These are phyloP conservation scores for Phanerodontia chrysosporium DNA, from an alignment of 768 basidiomycete species.

Conservation along the genomic window DNA sequence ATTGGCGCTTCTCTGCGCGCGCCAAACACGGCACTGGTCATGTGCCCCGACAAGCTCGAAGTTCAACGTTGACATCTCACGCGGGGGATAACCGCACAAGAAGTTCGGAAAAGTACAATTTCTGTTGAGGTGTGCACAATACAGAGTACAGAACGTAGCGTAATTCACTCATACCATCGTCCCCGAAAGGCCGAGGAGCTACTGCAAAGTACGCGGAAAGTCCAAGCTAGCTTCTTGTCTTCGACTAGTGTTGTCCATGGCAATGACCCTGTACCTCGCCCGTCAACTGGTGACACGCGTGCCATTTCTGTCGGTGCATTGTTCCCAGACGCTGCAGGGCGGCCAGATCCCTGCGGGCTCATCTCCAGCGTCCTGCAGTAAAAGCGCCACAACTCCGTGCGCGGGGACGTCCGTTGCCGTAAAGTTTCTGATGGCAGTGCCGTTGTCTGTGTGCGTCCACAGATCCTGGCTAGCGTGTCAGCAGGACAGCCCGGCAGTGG, in stretches of 20 bases:
- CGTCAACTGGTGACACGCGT: conserved; percentile 26
- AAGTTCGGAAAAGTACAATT: no score
- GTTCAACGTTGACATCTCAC: no score
- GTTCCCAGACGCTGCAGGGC: conserved; percentile 49
- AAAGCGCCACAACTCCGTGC: conserved; percentile 65
- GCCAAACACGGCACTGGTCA: background rate
- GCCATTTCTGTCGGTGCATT: conserved; percentile 61
- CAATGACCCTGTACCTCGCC: background rate
- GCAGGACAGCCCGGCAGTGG: background rate
- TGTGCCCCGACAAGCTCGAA: background rate
- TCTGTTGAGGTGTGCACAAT: no score
- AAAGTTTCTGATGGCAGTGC: conserved; percentile 58
- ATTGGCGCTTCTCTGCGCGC: background rate
- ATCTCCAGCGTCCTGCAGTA: conserved; percentile 62
- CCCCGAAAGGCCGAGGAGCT: no score
- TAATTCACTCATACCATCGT: no score
- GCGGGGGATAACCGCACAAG: no score
- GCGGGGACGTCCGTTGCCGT: conserved; percentile 54
- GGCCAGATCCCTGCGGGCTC: conserved; percentile 58
- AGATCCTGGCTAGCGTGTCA: conserved; percentile 44
- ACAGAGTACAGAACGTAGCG: no score
- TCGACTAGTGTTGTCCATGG: background rate
- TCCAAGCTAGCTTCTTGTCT: background rate
- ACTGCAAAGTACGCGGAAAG: no score
- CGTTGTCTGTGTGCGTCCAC: conserved; percentile 70